Percentiles rank a stretch among this genome's conserved stretches.
phyloP scores from a whole-genome alignment of 179 eudicot genomes.

The Corrigiola litoralis region DNA sequence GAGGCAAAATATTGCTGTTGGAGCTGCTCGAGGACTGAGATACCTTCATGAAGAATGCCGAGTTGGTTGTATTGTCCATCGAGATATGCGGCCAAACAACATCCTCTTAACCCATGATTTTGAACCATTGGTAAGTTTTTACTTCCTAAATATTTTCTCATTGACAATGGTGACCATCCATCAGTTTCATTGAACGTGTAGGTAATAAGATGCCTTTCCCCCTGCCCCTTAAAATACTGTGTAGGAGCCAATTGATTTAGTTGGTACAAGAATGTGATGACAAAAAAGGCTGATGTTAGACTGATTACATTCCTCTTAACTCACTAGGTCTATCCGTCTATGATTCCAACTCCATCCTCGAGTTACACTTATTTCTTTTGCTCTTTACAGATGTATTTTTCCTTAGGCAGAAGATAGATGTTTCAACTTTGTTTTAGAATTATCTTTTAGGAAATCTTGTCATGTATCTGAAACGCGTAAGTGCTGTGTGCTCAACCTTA shows the following conservation, averaged over 20 bases:
- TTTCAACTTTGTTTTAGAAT: no score
- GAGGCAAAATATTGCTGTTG: conserved; percentile 66
- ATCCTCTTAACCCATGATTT: conserved; percentile 79
- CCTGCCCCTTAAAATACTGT: no score
- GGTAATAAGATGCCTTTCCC: no score
- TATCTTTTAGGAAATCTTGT: not conserved
- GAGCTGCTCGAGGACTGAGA: conserved; percentile 84
- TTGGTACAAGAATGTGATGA: no score
- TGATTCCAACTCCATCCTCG: no score
- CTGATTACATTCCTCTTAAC: no score
- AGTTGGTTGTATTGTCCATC: conserved; percentile 84
- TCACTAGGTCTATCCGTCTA: no score
- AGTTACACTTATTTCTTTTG: no score
- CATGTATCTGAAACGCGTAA: not conserved
- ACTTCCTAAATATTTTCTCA: not conserved
- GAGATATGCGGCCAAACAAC: conserved; percentile 84
- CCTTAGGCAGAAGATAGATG: not conserved
- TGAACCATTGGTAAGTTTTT: conserved; percentile 64
- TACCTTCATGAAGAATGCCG: conserved; percentile 89
- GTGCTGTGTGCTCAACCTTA: not conserved
- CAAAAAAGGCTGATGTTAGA: no score
- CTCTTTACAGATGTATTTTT: not conserved
- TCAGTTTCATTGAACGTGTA: not conserved
- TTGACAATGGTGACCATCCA: not conserved
- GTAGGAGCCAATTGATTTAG: no score